Evolutionary conservation across 768 basidiomycete genomes (phyloP), one percentile per base, ranked within the genome.

Genomic region (Auricularia sp.): DNA sequence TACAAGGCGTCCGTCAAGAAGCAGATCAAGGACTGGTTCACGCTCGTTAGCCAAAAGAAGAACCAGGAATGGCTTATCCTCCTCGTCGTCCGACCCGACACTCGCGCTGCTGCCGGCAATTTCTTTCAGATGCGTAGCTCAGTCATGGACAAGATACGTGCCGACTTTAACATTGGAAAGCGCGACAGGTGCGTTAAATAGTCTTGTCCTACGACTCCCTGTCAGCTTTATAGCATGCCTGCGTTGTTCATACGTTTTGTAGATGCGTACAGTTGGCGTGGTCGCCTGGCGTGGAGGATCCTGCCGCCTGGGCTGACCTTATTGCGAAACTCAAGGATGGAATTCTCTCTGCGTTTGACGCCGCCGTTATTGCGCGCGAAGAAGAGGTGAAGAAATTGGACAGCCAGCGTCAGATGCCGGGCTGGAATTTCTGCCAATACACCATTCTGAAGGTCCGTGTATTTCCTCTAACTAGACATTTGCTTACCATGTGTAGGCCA

Each of bases 361-460:
- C 79, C 18, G 86, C 89, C 1, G 80, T 98, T 47, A 75, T 81
- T 10, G 85, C 86, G 65, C 82, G 93, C 16, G 92, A 95, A 71
- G 97, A 98, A 56, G 94, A 97, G 66, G 88, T 98, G 3, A 87
- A 82, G 69, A 84, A 92, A 43, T 92, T 91, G 0, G 96, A 99
- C 71, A 82, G 85, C 60, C 92, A 98, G 74, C 82, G 91, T 64
- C 83, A 88, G 69, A 90, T 94, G 85, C 93, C 93, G 1, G 96
- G 97, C 8, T 99, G 97, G 97, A 97, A 97, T 72, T 99, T 97
- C 72, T 95, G 94, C 73, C 94, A 90, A 0, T 98, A 95, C 78
- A 98, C 98, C 75, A 85, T 94, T 61, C 79, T 95, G 43, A 99
- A 98, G 86, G 96, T 93, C 29, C 29, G 36, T n/a, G 53, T 54